Percentiles rank a stretch among this genome's conserved stretches.
These are phyloP conservation scores for Pleodorina starrii DNA, from an alignment of 139 green algal species.

Conservation along the genomic window DNA sequence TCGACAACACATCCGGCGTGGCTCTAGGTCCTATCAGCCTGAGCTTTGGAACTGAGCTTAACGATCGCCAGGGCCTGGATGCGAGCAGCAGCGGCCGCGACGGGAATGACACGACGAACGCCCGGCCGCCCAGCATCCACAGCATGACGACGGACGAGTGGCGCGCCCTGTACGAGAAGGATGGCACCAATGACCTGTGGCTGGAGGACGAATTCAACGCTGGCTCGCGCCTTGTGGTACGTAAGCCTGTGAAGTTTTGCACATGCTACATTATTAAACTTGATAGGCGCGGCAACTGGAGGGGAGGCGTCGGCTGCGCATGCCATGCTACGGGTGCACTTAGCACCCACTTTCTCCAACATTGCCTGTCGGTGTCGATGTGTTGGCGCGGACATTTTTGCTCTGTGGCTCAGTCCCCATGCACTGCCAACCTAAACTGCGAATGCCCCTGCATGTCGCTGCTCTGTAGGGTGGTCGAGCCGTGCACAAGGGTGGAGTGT, in stretches of 20 bases:
- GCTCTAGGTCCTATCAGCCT: slow-evolving; percentile 80
- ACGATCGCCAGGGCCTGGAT: slow-evolving; percentile 20
- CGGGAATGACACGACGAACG: background rate
- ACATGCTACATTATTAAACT: too few species aligned
- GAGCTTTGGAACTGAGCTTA: slow-evolving; percentile 52
- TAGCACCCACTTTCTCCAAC: too few species aligned
- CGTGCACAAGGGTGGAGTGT: slow-evolving; percentile 77
- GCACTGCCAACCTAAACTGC: too few species aligned
- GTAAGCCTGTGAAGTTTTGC: too few species aligned
- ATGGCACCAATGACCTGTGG: slow-evolving; percentile 91
- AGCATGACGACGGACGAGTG: slow-evolving; percentile 88
- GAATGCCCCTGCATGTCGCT: background rate
- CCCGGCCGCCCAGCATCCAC: slow-evolving; percentile 65
- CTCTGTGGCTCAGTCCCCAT: too few species aligned
- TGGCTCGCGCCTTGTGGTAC: slow-evolving; percentile 85
- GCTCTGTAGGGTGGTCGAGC: slow-evolving; percentile 78
- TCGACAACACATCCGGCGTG: slow-evolving; percentile 9
- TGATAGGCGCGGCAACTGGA: too few species aligned
- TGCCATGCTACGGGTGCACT: too few species aligned
- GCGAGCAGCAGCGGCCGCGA: background rate
- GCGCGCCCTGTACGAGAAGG: slow-evolving; percentile 82
- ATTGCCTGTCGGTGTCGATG: too few species aligned
- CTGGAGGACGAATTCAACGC: slow-evolving; percentile 97
- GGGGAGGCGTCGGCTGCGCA: too few species aligned
- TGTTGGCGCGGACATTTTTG: too few species aligned